Evolutionary conservation across 2,329 filamentous ascomycete genomes (phyloP), one percentile per base, ranked within the genome.

Genomic region (Rasamsonia emersonii): DNA sequence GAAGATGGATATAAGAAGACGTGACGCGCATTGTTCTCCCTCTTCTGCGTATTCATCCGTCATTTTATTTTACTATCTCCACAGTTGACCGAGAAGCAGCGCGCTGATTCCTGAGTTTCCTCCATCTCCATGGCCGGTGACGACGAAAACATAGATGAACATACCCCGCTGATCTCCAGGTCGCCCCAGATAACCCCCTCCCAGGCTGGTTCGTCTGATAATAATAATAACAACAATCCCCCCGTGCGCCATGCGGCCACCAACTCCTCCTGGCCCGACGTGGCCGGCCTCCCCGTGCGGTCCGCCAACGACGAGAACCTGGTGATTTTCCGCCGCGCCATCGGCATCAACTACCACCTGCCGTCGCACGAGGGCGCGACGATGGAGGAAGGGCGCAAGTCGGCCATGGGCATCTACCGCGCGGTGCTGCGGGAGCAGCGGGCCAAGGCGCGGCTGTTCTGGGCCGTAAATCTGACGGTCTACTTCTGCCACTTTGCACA

Each of bases 401-500:
- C 18, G 8, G 34, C 34, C 1, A 24, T 30, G 2, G 37, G 37
- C 6, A 39, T 39, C 3, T 39, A 39, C 9, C 26, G 18, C 3
- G 37, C 27, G 4, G 34, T 39, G 4, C 29, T 39, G 3, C 17
- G 18, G 9, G 34, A 30, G n/a, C 32, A 37, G 5, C 17, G 23
- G 2, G 15, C 18, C 19, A 36, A 36, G 11, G 19, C 8, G 8
- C 28, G 30, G 16, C 37, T 33, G 16, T 39, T 33, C 14, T 35
- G 26, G 15, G 18, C 30, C 2, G 26, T 37, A 18, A 37, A 28
- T 18, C 29, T 23, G 10, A 15, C 37, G 9, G 18, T 36, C 1
- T 7, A 36, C 9, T 32, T 33, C 11, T 39, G 37, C 13, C 37
- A 39, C 18, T 34, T 39, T 27, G 37, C 33, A 1, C 67, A 72